Evolutionary conservation across 202 grass and related monocot genomes (phyloP).

Genomic region (Saccharum hybrid): DNA sequence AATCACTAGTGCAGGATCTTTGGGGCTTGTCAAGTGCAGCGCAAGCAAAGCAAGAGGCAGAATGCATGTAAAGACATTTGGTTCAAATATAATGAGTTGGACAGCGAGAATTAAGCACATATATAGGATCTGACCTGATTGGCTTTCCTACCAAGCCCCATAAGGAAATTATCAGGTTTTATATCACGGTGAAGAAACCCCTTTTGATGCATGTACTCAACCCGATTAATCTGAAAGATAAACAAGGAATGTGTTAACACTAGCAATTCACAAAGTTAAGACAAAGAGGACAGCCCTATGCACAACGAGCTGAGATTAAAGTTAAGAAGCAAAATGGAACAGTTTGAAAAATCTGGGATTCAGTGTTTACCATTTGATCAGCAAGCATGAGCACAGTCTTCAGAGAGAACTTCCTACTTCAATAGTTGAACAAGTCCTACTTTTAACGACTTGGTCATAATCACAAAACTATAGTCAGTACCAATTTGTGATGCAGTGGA

Average conservation of each 20-base stretch:
- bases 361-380: conserved; percentile 81
- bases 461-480: too few relatives aligned
- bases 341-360: neutral
- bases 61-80: neutral
- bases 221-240: conserved; percentile 74
- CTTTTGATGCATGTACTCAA: conserved; percentile 95
- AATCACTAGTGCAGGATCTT: neutral
- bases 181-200: conserved; percentile 99
- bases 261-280: neutral
- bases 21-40: neutral
- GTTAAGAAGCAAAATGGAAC: neutral
- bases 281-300: neutral
- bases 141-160: conserved; percentile 97
- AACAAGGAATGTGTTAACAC: conserved; percentile 15
- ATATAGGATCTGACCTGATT: conserved; percentile 73
- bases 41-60: neutral
- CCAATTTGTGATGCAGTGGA: too few relatives aligned
- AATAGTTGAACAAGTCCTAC: conserved; percentile 95
- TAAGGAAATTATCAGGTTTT: conserved; percentile 96
- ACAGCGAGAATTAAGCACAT: neutral
- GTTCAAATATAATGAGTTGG: neutral
- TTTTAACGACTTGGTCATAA: too few relatives aligned
- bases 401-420: conserved; percentile 86
- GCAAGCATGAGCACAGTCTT: conserved; percentile 99
- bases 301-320: neutral